phyloP scores from a whole-genome alignment of 495 filamentous ascomycete genomes.

The Podospora bellae-mahoneyi region DNA sequence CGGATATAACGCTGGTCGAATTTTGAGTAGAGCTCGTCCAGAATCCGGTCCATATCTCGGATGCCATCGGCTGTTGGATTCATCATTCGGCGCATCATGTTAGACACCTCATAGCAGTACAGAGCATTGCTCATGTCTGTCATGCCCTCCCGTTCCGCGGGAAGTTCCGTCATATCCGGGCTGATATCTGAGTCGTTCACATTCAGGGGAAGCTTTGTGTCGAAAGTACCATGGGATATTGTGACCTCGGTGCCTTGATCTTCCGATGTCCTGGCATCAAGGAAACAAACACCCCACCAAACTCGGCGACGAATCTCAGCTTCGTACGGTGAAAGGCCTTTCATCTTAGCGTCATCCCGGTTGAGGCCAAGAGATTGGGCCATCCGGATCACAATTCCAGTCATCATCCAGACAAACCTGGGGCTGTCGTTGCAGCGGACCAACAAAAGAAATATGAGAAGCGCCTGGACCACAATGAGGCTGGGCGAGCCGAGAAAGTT shows the following conservation, averaged over 20 bases:
- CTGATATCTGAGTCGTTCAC: conserved; percentile 47
- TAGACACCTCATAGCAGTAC: conserved; percentile 31
- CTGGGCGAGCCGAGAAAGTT: conserved; percentile 48
- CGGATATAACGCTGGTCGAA: conserved; percentile 62
- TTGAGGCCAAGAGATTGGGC: conserved; percentile 50
- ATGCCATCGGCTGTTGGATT: conserved; percentile 13
- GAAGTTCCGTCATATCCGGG: conserved; percentile 32
- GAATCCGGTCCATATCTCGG: conserved; percentile 54
- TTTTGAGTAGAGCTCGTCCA: conserved; percentile 57
- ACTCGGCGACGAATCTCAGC: conserved; percentile 47
- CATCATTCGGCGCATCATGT: conserved; percentile 43
- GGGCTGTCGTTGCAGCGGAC: conserved; percentile 50
- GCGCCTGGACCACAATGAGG: conserved; percentile 48
- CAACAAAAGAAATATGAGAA: conserved; percentile 47
- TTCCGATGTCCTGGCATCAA: conserved; percentile 40
- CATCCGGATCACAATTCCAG: conserved; percentile 48
- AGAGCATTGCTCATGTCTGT: conserved; percentile 36
- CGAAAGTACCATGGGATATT: conserved; percentile 37
- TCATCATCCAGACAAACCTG: conserved; percentile 54
- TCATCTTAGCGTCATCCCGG: conserved; percentile 41
- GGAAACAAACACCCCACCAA: conserved; percentile 45
- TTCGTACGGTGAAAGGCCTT: conserved; percentile 46
- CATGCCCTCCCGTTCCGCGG: conserved; percentile 32
- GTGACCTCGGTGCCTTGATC: conserved; percentile 44
- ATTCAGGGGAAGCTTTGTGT: conserved; percentile 43